These are phyloP conservation scores for Ogataea hybrid DNA, from an alignment of 1,139 yeast genomes.

Conservation along the genomic window DNA sequence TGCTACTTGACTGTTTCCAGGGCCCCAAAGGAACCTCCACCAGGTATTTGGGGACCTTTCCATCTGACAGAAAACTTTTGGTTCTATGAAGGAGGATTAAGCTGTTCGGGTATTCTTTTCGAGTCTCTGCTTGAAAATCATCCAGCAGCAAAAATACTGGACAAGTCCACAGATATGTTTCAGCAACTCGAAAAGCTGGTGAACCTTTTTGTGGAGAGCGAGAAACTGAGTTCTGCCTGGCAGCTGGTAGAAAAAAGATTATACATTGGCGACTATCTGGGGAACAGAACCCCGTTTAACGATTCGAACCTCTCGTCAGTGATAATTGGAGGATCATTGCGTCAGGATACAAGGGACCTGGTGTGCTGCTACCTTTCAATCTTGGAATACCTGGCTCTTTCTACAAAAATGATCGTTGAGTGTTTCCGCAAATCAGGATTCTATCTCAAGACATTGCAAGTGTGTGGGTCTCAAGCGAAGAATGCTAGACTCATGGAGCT, in stretches of 20 bases:
- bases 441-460: conserved; percentile 33
- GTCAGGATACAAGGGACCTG: conserved; percentile 32
- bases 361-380: conserved; percentile 43
- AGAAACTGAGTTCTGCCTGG: conserved; percentile 26
- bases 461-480: conserved; percentile 53
- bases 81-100: conserved; percentile 54
- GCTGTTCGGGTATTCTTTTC: conserved; percentile 54
- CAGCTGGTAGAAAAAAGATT: conserved; percentile 38
- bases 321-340: conserved; percentile 44
- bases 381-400: conserved; percentile 51
- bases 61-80: conserved; percentile 27
- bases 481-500: conserved; percentile 42
- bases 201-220: conserved; percentile 23
- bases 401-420: conserved; percentile 41
- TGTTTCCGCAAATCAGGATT: conserved; percentile 27
- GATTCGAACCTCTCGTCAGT: conserved; percentile 49
- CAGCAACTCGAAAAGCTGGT: conserved; percentile 37
- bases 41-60: conserved; percentile 62
- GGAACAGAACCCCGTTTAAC: conserved; percentile 55
- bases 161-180: conserved; percentile 26
- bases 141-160: conserved; percentile 26
- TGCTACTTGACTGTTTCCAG: conserved; percentile 43
- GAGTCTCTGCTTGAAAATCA: conserved; percentile 45
- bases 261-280: conserved; percentile 54
- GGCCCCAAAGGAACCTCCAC: conserved; percentile 18